Evolutionary conservation across 2,329 filamentous ascomycete genomes (phyloP).

Genomic region (Emydomyces testavorans): DNA sequence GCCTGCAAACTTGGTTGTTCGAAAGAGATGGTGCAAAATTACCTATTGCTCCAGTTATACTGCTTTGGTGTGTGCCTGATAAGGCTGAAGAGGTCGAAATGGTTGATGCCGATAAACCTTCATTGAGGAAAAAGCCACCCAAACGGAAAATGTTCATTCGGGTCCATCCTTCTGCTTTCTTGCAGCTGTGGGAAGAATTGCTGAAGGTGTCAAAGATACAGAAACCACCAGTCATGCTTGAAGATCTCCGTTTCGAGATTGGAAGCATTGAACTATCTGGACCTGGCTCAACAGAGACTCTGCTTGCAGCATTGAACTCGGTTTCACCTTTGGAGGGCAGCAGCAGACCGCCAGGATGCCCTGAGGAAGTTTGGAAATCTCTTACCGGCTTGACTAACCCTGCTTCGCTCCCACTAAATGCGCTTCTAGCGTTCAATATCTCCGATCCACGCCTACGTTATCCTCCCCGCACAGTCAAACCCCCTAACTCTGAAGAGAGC

Average conservation of each 20-base stretch:
- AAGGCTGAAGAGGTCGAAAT: conserved; percentile 29
- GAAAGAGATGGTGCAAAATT: conserved; percentile 43
- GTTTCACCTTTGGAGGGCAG: conserved; percentile 26
- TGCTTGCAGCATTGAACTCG: conserved; percentile 57
- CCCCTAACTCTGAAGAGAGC: conserved; percentile 28
- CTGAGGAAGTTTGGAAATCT: conserved; percentile 32
- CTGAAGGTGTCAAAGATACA: conserved; percentile 48
- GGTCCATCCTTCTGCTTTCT: conserved; percentile 66
- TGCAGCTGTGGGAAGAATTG: conserved; percentile 53
- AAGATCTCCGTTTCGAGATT: conserved; percentile 60
- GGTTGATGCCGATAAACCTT: conserved; percentile 21
- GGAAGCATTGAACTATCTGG: conserved; percentile 60
- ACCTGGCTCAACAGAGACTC: conserved; percentile 66
- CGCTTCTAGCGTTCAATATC: conserved; percentile 59
- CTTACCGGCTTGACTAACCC: conserved; percentile 51
- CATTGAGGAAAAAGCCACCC: conserved; percentile 24
- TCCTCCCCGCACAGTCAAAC: conserved; percentile 51
- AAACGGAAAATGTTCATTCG: conserved; percentile 55
- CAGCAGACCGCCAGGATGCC: conserved; percentile 21
- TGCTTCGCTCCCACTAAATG: conserved; percentile 55
- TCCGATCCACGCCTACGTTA: conserved; percentile 71
- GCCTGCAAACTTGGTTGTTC: conserved; percentile 47
- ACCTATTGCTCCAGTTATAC: conserved; percentile 58
- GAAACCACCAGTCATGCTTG: conserved; percentile 49
- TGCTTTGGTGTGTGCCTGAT: conserved; percentile 58